Evolutionary conservation across 306 rosid species (phyloP), one percentile per base, ranked within the genome.

Genomic region (Cucurbita pepo): DNA sequence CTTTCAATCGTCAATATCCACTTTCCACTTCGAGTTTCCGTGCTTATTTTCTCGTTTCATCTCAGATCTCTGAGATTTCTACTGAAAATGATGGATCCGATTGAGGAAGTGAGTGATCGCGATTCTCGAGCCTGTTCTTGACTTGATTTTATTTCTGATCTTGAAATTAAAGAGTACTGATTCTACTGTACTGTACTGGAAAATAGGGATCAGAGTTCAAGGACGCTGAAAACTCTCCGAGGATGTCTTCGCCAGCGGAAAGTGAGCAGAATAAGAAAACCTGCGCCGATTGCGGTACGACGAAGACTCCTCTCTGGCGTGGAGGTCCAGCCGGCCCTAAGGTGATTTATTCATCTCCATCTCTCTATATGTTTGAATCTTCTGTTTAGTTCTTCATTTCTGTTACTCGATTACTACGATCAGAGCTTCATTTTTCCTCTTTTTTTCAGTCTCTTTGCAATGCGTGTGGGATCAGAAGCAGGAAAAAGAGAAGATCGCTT

Each of bases 311-410:
- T 78, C 83, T 94, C 12, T 94, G 99, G 97, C 65, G 97, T 15
- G 99, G 99, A 16, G 97, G 99, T 34, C 99, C 97, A 1, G 96
- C 99, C 0, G 96, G 99, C 2, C 99, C 99, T 0, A 94, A 91
- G 96, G 99, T 92, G 64, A 56, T 1, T 60, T 7, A 22, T 43
- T 50, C 18, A 11, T 16, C 41, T 14, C 34, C 41, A 21, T 44
- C 52, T 79, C 56, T 53, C 36, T 36, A 10, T 37, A 64, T 3
- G 25, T 12, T 51, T 21, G n/a, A 8, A 34, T 19, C 2, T 40
- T 72, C 9, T 40, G 15, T 25, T 37, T 40, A 4, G 7, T 52
- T 18, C 34, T 2, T 10, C 51, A 15, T 25, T 77, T 55, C 53
- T 65, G 34, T 13, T 2, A 13, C 52, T 71, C 74, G 74, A 50